Conservation (phyloP, 2,329 filamentous ascomycete genomes). For the Botrytis deweyae region DNA sequence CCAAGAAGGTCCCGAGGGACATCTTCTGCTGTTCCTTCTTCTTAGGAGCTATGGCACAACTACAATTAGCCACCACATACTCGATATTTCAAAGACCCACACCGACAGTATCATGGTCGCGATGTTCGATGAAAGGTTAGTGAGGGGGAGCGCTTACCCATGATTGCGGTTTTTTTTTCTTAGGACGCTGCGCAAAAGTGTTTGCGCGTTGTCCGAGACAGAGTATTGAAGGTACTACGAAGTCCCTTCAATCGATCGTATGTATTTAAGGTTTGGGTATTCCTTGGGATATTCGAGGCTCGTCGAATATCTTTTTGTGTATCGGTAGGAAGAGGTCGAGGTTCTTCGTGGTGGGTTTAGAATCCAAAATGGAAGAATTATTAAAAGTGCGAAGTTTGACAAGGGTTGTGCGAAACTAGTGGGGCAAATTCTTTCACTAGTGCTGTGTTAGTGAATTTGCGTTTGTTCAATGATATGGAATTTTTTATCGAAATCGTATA, state of each 20-base stretch:
- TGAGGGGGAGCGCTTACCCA: slow-evolving; percentile 50
- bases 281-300: slow-evolving; percentile 9
- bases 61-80: slow-evolving; percentile 44
- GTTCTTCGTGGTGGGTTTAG: slow-evolving; percentile 18
- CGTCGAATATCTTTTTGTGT: slow-evolving; percentile 20
- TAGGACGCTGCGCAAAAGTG: slow-evolving; percentile 45
- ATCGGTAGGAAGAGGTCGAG: slow-evolving; percentile 10
- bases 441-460: not conserved
- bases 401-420: slow-evolving; percentile 18
- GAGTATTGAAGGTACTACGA: slow-evolving; percentile 29
- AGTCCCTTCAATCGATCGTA: slow-evolving; percentile 29
- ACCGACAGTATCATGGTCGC: slow-evolving; percentile 1
- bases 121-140: slow-evolving; percentile 21
- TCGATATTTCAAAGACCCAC: not conserved
- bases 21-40: slow-evolving; percentile 93
- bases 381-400: slow-evolving; percentile 22
- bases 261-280: not conserved
- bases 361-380: slow-evolving; percentile 17
- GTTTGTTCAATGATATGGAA: not conserved
- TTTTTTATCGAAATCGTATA: not conserved
- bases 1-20: slow-evolving; percentile 94
- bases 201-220: slow-evolving; percentile 37
- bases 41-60: slow-evolving; percentile 68
- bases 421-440: slow-evolving; percentile 4
- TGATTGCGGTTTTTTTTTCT: slow-evolving; percentile 54